A percentile compares a stretch with the other conserved stretches of the same genome.
These are phyloP conservation scores for Pouteria glomerata DNA, from an alignment of 148 eudicot species.

Conservation along the genomic window DNA sequence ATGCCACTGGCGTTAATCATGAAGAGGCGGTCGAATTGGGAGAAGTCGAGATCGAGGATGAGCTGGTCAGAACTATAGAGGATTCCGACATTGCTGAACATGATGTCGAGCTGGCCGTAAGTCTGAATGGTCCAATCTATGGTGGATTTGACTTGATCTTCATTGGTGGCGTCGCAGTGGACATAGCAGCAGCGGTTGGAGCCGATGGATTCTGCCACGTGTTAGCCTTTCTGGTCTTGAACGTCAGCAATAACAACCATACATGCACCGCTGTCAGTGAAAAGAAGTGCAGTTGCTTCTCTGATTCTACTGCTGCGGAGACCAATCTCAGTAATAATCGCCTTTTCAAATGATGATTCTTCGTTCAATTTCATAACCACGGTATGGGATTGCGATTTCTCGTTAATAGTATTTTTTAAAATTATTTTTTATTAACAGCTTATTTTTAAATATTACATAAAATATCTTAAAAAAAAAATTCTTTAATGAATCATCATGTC, in stretches of 20 bases:
- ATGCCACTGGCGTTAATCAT: constrained; percentile 14
- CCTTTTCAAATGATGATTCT: no score
- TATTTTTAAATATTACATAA: no score
- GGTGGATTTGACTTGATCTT: constrained; percentile 19
- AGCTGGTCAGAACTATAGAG: background rate
- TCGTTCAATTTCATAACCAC: no score
- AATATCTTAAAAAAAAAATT: no score
- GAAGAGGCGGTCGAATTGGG: constrained; percentile 5
- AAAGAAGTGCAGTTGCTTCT: constrained; percentile 20
- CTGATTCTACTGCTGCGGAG: constrained; percentile 26
- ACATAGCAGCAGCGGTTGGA: constrained; percentile 18
- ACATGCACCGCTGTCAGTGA: constrained; percentile 9
- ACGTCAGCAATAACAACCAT: constrained; percentile 22
- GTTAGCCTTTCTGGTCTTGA: constrained; percentile 20
- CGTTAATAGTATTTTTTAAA: no score
- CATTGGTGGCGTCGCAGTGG: constrained; percentile 22
- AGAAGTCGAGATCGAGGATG: constrained; percentile 21
- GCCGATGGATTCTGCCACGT: constrained; percentile 21
- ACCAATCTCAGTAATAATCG: constrained; percentile 25
- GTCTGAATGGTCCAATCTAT: constrained; percentile 19
- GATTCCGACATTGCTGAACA: constrained; percentile 29
- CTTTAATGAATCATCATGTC: no score
- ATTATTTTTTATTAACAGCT: no score
- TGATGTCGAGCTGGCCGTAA: constrained; percentile 24
- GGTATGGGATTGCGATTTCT: no score